These are phyloP conservation scores for Dryadomyces quercivorus DNA, from an alignment of 2,329 filamentous ascomycete species.

Conservation along the genomic window DNA sequence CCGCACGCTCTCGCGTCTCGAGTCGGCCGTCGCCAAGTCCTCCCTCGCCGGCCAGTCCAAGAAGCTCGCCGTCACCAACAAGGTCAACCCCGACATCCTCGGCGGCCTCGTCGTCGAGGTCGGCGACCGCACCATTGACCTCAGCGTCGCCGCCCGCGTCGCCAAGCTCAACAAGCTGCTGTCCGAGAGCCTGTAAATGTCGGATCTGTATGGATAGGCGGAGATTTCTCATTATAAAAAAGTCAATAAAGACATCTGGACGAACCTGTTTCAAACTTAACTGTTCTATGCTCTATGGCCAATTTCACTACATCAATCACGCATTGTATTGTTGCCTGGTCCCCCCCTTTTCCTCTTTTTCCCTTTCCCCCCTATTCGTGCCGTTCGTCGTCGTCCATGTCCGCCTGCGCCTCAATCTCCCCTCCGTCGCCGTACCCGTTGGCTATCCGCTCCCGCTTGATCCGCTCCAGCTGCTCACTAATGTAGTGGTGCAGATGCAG, in stretches of 20 bases:
- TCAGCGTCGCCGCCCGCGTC: constrained; percentile 89
- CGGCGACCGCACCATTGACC: constrained; percentile 94
- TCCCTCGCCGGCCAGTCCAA: constrained; percentile 79
- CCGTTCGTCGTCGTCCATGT: constrained; percentile 3
- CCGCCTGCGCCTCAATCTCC: constrained; percentile 32
- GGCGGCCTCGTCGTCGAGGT: constrained; percentile 93
- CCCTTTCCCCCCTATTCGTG: not conserved
- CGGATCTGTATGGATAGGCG: constrained; percentile 19
- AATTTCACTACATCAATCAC: no score
- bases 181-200: constrained; percentile 72
- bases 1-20: constrained; percentile 75
- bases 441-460: constrained; percentile 43
- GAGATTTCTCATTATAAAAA: not conserved
- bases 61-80: constrained; percentile 93
- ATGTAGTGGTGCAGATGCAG: constrained; percentile 72
- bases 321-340: no score
- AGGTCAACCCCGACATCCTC: constrained; percentile 89
- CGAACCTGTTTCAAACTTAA: not conserved
- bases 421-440: constrained; percentile 28
- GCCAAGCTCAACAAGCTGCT: constrained; percentile 99
- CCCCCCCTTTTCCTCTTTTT: not conserved
- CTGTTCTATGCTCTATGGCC: not conserved
- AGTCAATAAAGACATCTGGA: not conserved
- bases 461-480: constrained; percentile 63
- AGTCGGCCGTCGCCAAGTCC: constrained; percentile 81